A percentile compares a stretch with the other conserved stretches of the same genome.
Evolutionary conservation across 2,329 filamentous ascomycete species (phyloP).

Genomic region (Hypoxylon sp.): DNA sequence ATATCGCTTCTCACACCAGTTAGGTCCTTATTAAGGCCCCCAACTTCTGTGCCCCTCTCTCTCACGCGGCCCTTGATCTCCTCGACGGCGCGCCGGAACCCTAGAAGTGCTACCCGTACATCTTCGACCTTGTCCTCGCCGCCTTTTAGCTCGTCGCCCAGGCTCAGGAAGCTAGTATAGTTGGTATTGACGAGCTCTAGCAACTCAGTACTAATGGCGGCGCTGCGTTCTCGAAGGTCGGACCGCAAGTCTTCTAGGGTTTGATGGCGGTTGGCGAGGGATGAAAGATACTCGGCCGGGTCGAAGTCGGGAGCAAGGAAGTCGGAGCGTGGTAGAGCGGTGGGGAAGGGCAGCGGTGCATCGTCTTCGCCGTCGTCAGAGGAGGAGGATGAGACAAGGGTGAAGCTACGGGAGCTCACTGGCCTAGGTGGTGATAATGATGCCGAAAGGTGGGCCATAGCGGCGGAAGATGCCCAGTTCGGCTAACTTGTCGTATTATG

Average conservation of each 20-base stretch:
- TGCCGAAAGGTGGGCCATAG: conserved; percentile 44
- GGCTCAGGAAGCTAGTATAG: conserved; percentile 88
- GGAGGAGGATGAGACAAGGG: conserved; percentile 56
- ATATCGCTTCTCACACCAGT: conserved; percentile 72
- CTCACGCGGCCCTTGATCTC: conserved; percentile 76
- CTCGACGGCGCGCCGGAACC: conserved; percentile 85
- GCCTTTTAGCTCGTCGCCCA: conserved; percentile 84
- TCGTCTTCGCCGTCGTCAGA: conserved; percentile 60
- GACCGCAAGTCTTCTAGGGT: conserved; percentile 92
- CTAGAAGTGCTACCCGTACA: conserved; percentile 85
- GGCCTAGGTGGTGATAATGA: conserved; percentile 51
- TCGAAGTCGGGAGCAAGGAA: conserved; percentile 85
- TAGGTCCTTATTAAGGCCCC: conserved; percentile 73
- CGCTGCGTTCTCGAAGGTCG: conserved; percentile 84
- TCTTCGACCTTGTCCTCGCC: conserved; percentile 94
- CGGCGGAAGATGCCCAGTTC: conserved; percentile 1
- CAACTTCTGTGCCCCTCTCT: conserved; percentile 72
- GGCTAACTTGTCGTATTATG: conserved; percentile 7
- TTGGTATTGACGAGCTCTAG: conserved; percentile 95
- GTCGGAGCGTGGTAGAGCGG: conserved; percentile 82
- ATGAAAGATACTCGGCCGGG: conserved; percentile 82
- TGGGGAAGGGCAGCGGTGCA: conserved; percentile 86
- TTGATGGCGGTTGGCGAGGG: conserved; percentile 87
- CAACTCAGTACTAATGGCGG: conserved; percentile 84
- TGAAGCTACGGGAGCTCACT: conserved; percentile 54